phyloP scores from a whole-genome alignment of 163 green algal genomes.

The Scenedesmus sp. region DNA sequence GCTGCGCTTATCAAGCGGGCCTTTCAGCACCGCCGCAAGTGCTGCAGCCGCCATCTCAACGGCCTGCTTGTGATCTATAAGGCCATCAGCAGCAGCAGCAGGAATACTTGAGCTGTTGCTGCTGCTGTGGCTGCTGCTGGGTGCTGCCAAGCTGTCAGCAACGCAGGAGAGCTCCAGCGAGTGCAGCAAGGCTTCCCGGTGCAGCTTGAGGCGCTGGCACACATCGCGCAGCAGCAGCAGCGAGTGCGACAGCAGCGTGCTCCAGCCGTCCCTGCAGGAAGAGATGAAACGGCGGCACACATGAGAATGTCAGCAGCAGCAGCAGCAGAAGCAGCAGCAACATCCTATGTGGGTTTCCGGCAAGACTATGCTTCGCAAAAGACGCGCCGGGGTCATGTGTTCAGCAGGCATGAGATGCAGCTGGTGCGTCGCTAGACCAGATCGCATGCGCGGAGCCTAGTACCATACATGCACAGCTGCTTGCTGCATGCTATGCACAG shows the following conservation, averaged over 20 bases:
- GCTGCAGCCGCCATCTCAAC: background rate
- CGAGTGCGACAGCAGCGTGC: conserved; percentile 67
- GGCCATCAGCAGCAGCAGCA: background rate
- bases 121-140: background rate
- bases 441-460: background rate
- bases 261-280: conserved; percentile 77
- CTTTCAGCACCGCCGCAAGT: conserved; percentile 25
- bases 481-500: background rate
- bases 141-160: conserved; percentile 53
- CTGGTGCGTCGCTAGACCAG: background rate
- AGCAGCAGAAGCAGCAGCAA: background rate
- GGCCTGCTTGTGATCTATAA: background rate
- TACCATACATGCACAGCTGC: background rate
- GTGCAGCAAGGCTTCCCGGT: conserved; percentile 72
- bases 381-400: too few relatives aligned
- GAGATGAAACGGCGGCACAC: background rate
- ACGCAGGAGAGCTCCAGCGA: conserved; percentile 82
- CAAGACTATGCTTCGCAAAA: too few relatives aligned
- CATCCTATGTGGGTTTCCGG: background rate
- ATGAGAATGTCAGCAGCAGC: background rate
- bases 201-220: conserved; percentile 64
- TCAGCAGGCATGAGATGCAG: conserved; percentile 45
- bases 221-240: conserved; percentile 82
- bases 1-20: background rate
- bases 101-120: background rate